Evolutionary conservation across 2,329 filamentous ascomycete species (phyloP).

Genomic region (Clonostachys sp.): DNA sequence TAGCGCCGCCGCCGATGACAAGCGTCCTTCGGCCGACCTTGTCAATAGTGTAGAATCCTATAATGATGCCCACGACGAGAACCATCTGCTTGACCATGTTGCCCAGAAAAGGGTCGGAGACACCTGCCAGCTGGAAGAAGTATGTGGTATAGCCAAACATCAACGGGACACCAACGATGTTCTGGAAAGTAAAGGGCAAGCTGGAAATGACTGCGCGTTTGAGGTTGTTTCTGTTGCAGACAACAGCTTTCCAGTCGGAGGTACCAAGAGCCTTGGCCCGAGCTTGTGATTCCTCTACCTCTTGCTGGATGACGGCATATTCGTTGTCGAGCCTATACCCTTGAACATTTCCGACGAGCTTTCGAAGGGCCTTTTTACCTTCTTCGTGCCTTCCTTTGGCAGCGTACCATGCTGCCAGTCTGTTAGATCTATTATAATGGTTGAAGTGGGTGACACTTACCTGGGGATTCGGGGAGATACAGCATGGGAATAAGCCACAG

Average conservation of each 20-base stretch:
- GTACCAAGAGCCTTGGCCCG: not conserved
- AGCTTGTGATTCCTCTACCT: constrained; percentile 1
- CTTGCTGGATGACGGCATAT: constrained; percentile 10
- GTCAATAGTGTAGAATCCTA: constrained; percentile 9
- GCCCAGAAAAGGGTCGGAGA: constrained; percentile 12
- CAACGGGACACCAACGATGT: constrained; percentile 11
- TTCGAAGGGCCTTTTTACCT: constrained; percentile 7
- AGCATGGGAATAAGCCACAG: no score
- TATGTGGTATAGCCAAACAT: constrained; percentile 14
- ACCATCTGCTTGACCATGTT: constrained; percentile 6
- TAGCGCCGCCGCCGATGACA: no score
- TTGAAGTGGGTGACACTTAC: no score
- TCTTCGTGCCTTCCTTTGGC: constrained; percentile 5
- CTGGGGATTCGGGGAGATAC: not conserved
- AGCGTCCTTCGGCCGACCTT: constrained; percentile 6
- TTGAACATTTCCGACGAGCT: no score
- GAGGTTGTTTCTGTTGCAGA: constrained; percentile 5
- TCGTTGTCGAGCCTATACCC: constrained; percentile 7
- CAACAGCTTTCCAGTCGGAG: constrained; percentile 4
- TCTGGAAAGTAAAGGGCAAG: constrained; percentile 11
- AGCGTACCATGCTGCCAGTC: constrained; percentile 1
- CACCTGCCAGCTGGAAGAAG: constrained; percentile 12
- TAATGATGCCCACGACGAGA: constrained; percentile 7
- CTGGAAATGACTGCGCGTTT: constrained; percentile 11
- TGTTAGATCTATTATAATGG: no score